Conservation (phyloP, 2,329 filamentous ascomycete species). For the Hypoxylon sp. region DNA sequence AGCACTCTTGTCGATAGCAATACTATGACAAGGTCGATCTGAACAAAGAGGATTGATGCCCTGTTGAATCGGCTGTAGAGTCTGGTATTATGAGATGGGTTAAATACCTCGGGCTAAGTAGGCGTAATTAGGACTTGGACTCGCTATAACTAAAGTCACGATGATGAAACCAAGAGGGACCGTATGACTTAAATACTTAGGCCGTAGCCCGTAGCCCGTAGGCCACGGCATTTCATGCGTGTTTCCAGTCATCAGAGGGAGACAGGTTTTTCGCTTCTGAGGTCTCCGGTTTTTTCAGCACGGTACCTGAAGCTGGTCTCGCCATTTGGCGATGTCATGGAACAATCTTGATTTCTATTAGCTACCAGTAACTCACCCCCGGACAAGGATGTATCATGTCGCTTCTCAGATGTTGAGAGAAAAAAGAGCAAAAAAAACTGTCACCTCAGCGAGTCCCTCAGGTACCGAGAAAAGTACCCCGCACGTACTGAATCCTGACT, state of each 20-base stretch:
- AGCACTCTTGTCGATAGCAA: constrained; percentile 22
- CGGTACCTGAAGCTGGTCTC: constrained; percentile 27
- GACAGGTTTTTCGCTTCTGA: constrained; percentile 4
- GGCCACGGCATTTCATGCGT: not conserved
- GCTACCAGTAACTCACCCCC: constrained; percentile 21
- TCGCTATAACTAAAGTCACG: constrained; percentile 29
- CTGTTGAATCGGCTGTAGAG: constrained; percentile 2
- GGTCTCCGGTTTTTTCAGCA: constrained; percentile 3
- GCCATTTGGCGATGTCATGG: constrained; percentile 33
- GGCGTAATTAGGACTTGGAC: not conserved
- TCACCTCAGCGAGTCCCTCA: too few relatives aligned
- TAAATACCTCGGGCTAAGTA: not conserved
- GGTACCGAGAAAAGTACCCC: too few relatives aligned
- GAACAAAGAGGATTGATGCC: constrained; percentile 13
- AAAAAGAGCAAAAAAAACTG: not conserved
- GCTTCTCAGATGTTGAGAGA: constrained; percentile 3
- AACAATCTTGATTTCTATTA: constrained; percentile 35
- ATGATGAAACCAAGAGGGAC: constrained; percentile 34
- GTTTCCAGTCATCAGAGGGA: not conserved
- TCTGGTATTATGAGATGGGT: not conserved
- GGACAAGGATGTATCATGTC: constrained; percentile 23
- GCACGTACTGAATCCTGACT: constrained; percentile 20
- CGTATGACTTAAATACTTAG: constrained; percentile 30
- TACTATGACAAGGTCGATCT: constrained; percentile 26
- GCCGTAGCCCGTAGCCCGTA: not conserved